Conservation (phyloP, 768 basidiomycete genomes). For the Lentinula sp. region DNA sequence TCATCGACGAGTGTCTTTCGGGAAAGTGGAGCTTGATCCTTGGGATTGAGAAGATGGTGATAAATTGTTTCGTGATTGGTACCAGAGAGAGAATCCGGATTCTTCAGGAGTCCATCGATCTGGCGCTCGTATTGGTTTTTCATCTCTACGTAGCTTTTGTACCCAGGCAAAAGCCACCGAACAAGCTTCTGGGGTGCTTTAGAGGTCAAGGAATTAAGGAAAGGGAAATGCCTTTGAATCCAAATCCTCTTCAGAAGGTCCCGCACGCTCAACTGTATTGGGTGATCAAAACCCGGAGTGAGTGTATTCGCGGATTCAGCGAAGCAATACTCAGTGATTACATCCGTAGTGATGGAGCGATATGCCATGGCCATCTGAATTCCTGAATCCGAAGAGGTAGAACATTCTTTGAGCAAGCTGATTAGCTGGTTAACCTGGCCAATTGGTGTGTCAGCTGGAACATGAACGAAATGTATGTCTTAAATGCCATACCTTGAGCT, state of each 20-base stretch:
- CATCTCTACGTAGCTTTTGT: slow-evolving; percentile 13
- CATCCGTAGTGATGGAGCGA: slow-evolving; percentile 20
- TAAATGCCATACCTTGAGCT: slow-evolving; percentile 6
- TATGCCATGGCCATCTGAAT: slow-evolving; percentile 20
- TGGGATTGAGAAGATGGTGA: slow-evolving; percentile 21
- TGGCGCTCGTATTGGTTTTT: slow-evolving; percentile 11
- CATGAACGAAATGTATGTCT: not conserved
- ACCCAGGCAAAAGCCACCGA: slow-evolving; percentile 7
- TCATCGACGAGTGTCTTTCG: slow-evolving; percentile 17
- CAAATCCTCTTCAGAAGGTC: slow-evolving; percentile 3
- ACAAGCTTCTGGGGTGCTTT: slow-evolving; percentile 14
- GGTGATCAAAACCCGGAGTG: slow-evolving; percentile 19
- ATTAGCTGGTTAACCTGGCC: not conserved
- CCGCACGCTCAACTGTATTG: slow-evolving; percentile 17
- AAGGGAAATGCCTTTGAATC: slow-evolving; percentile 16
- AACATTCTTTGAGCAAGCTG: not conserved
- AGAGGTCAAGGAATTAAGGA: slow-evolving; percentile 12
- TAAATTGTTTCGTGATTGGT: slow-evolving; percentile 30
- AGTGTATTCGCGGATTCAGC: slow-evolving; percentile 19
- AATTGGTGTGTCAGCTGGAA: not conserved
- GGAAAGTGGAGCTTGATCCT: slow-evolving; percentile 9
- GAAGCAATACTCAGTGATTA: slow-evolving; percentile 26
- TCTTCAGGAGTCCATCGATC: slow-evolving; percentile 19
- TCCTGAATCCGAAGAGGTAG: slow-evolving; percentile 3
- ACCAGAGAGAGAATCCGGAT: slow-evolving; percentile 18